Conservation (phyloP, 345 rosid species). For the Eucalyptus curtisii region DNA sequence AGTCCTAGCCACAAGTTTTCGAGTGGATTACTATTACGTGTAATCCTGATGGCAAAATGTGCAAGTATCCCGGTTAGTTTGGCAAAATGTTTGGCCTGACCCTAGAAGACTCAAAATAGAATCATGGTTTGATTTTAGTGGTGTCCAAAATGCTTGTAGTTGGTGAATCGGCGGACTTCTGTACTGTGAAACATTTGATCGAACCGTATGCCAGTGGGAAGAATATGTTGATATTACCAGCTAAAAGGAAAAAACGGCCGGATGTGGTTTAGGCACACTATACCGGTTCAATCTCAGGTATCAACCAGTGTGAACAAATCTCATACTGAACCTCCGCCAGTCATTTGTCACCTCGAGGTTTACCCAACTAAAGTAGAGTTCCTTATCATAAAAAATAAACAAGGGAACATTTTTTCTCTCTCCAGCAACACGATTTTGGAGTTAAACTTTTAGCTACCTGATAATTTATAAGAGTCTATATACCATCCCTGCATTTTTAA, state of each 20-base stretch:
- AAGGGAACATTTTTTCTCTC: background rate
- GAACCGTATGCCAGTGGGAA: background rate
- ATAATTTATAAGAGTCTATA: background rate
- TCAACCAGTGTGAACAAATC: background rate
- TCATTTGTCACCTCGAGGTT: background rate
- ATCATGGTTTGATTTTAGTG: background rate
- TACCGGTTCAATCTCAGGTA: background rate
- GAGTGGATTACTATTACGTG: background rate
- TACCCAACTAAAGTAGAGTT: background rate
- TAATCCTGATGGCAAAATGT: background rate
- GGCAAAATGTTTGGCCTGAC: background rate
- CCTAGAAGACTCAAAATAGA: background rate
- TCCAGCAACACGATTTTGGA: no score
- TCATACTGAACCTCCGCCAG: background rate
- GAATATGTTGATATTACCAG: background rate
- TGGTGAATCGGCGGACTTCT: background rate
- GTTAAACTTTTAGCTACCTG: background rate
- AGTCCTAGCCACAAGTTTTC: background rate
- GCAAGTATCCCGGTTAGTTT: background rate
- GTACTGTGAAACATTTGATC: background rate
- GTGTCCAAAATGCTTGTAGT: background rate
- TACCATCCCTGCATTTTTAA: background rate
- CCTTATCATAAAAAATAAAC: background rate
- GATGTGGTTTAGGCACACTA: background rate
- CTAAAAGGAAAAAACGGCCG: background rate